These are phyloP conservation scores for Fusarium udum DNA, from an alignment of 2,329 filamentous ascomycete genomes.

Conservation along the genomic window DNA sequence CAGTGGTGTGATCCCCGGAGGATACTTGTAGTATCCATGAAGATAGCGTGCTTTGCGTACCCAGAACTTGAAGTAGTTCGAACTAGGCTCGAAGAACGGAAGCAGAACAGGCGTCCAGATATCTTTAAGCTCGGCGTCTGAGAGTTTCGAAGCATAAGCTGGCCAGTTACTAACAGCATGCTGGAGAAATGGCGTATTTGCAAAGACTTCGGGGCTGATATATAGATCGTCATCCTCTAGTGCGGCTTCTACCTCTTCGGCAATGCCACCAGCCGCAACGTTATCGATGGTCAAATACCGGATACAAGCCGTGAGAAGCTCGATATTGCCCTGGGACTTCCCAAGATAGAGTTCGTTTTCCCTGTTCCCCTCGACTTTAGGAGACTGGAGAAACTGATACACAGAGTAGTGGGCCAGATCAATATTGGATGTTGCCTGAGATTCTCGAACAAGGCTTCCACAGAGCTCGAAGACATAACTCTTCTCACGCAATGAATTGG, in stretches of 20 bases:
- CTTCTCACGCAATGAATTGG: not conserved
- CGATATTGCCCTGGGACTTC: fast-evolving
- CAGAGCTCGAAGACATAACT: not conserved
- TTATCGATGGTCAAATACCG: fast-evolving
- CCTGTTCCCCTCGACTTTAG: not conserved
- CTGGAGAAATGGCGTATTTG: not conserved
- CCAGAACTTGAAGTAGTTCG: not conserved
- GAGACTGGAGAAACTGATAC: not conserved
- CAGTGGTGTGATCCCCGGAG: not conserved
- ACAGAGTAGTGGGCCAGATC: not conserved
- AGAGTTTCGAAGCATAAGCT: fast-evolving
- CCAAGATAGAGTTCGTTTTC: not conserved
- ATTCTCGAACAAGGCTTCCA: not conserved
- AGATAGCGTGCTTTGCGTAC: not conserved
- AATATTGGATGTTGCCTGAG: not conserved
- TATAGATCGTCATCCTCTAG: not conserved
- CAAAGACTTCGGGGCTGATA: not conserved
- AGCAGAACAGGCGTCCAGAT: not conserved
- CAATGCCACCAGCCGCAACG: fast-evolving
- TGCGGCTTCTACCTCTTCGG: not conserved
- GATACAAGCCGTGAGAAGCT: not conserved
- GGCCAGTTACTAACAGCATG: not conserved
- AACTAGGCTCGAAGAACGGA: not conserved
- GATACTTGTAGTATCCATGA: not conserved
- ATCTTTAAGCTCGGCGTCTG: fast-evolving